Base-by-base conservation (phyloP, 257 asterid species). In the Solanum raphanifolium region DNA sequence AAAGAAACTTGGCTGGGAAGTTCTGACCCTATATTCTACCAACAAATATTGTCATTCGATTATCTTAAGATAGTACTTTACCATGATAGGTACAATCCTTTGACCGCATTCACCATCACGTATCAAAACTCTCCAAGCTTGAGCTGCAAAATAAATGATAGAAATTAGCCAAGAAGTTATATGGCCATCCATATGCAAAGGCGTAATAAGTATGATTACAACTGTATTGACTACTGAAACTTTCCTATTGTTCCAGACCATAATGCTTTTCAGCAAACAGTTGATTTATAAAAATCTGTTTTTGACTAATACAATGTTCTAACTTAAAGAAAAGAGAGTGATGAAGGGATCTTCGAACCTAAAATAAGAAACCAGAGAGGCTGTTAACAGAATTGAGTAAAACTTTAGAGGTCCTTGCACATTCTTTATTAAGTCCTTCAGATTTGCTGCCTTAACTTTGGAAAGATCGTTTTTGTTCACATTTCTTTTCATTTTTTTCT, bases 41-140 rank as follows among this genome's bases (percentile, higher is more conserved):
- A 78, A 78, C 21, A 27, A 41, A 79, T 43, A 39, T 20, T 78
- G n/a, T n/a, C 81, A 72, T 41, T 78, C 18, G 35, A n/a, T 78
- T 39, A 39, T 39, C 4, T 12, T 15, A 7, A 4, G 27, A 79
- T 8, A 5, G 34, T 7, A 58, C 71, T 34, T 92, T 93, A 94
- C 99, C 99, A 96, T 87, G 99, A 88, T 87, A 96, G 90, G 89
- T 89, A 91, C 90, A 94, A 79, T 79, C 98, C 98, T 89, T 91
- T 95, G 87, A 89, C 87, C 52, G 94, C 98, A 43, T 90, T 94
- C 83, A 94, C 97, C 99, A 96, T 95, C 89, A 36, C 88, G 25
- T 75, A 46, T 25, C 85, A 43, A 75, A 86, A 12, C 34, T 68
- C 62, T 39, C 36, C 35, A 78, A 27, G 39, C n/a, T 88, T 29